Evolutionary conservation across 805 yeast genomes (phyloP), one percentile per base, ranked within the genome.

Genomic region (Wickerhamiella sorbophila): DNA sequence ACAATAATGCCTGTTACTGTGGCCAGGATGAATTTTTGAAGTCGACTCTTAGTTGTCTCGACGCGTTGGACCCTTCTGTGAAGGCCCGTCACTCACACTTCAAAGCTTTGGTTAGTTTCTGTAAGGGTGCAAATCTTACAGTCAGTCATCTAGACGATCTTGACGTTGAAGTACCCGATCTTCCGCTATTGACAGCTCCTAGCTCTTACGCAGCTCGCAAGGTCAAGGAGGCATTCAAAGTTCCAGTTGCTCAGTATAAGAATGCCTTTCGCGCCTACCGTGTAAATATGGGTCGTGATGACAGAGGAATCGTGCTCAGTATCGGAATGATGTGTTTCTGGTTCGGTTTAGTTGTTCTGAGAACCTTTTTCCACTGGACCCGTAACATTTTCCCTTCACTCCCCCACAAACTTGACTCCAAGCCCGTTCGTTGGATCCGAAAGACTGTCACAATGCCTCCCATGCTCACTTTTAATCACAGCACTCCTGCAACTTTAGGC

Each of bases 361-460:
- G 38, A 8, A 5, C 38, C 5, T 3, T 36, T 15, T 24, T n/a
- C 8, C 22, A 36, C 16, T 36, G 32, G 29, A n/a, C 6, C 2
- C 21, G 8, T 16, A 20, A 12, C 21, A 10, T 14, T 17, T 5
- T 24, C 14, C 38, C 38, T 2, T 9, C n/a, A 5, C 14, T 24
- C n/a, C 12, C 14, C 14, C 14, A 16, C 24, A 3, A 10, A 8
- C 4, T 22, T 14, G 38, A 36, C 21, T 15, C n/a, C 32, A 22
- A 36, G 20, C 32, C 16, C 4, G 6, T 21, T 4, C 27, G 38
- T 5, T 4, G 14, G 6, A 4, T 36, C 14, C 38, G 38, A 4
- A 22, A 20, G 18, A 12, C 12, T 15, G 21, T 58, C 15, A 44
- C 49, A 9, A 37, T 59, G 18, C 63, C 65, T 1, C 54, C 63